Conservation (phyloP, 495 filamentous ascomycete genomes). For the Neurospora africana region DNA sequence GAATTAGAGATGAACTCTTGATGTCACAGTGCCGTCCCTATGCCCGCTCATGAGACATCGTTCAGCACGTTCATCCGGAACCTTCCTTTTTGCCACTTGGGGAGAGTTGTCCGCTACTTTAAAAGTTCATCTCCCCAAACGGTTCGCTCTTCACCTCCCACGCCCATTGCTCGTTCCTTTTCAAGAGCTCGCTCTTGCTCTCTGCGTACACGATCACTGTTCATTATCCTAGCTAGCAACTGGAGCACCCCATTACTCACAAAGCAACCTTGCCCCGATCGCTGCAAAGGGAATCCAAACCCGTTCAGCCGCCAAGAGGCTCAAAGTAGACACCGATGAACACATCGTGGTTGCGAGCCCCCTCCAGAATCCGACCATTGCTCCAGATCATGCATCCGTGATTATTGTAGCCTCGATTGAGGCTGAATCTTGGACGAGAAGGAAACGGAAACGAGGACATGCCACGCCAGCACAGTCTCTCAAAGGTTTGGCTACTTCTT, state of each 20-base stretch:
- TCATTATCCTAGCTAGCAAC: not conserved
- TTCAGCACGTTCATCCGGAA: not conserved
- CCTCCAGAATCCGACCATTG: not conserved
- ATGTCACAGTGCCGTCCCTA: not conserved
- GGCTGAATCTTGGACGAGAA: not conserved
- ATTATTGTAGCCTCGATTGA: not conserved
- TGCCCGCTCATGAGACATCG: not conserved
- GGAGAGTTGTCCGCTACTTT: not conserved
- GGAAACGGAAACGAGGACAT: slow-evolving; percentile 7
- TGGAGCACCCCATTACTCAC: not conserved
- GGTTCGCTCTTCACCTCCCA: not conserved
- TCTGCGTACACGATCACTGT: not conserved
- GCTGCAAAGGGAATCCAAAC: not conserved
- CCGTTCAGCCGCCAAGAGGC: not conserved
- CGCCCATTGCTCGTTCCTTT: not conserved
- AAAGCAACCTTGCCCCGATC: not conserved
- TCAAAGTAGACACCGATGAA: not conserved
- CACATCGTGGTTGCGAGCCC: not conserved
- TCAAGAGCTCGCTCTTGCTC: not conserved
- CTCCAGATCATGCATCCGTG: not conserved
- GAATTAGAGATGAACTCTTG: not conserved
- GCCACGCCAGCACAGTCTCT: slow-evolving; percentile 8
- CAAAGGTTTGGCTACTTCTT: slow-evolving; percentile 16
- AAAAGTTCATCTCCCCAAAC: not conserved
- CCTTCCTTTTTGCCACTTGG: not conserved